These are phyloP conservation scores for Spergularia azorica DNA, from an alignment of 179 eudicot species.

Conservation along the genomic window DNA sequence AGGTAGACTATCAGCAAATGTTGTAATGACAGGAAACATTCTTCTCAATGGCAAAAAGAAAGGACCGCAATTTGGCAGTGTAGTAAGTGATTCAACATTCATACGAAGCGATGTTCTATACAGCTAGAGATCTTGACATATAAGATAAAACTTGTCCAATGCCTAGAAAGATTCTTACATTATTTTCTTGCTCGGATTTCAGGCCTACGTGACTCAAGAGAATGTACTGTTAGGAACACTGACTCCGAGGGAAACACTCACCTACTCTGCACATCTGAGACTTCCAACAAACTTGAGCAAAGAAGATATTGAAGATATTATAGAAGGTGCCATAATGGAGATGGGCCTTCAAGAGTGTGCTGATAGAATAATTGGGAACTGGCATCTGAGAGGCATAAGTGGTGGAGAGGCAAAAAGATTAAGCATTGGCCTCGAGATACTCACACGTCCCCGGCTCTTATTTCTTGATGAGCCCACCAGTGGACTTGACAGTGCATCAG, in stretches of 20 bases:
- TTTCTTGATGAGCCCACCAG: slow-evolving; percentile 95
- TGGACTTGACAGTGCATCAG: slow-evolving; percentile 94
- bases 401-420: slow-evolving; percentile 85
- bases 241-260: slow-evolving; percentile 80
- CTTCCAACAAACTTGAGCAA: slow-evolving; percentile 55
- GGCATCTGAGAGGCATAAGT: slow-evolving; percentile 88
- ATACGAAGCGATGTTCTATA: not conserved
- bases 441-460: slow-evolving; percentile 65
- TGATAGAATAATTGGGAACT: slow-evolving; percentile 64
- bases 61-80: slow-evolving; percentile 56
- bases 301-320: slow-evolving; percentile 49
- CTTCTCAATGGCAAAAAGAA: slow-evolving; percentile 70
- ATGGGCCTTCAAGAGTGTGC: slow-evolving; percentile 89
- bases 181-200: not conserved
- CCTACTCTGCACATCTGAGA: slow-evolving; percentile 75
- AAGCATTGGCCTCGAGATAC: slow-evolving; percentile 81
- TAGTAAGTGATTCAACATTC: slow-evolving; percentile 43
- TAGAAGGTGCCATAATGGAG: slow-evolving; percentile 67
- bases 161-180: not conserved
- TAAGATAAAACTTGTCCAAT: not conserved
- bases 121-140: not conserved
- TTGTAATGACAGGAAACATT: slow-evolving; percentile 76
- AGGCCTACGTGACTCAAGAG: slow-evolving; percentile 98
- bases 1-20: slow-evolving; percentile 70
- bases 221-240: slow-evolving; percentile 73